Evolutionary conservation across 75 land plant species (phyloP), one percentile per base, ranked within the genome.

Genomic region (Cupressus sempervirens): DNA sequence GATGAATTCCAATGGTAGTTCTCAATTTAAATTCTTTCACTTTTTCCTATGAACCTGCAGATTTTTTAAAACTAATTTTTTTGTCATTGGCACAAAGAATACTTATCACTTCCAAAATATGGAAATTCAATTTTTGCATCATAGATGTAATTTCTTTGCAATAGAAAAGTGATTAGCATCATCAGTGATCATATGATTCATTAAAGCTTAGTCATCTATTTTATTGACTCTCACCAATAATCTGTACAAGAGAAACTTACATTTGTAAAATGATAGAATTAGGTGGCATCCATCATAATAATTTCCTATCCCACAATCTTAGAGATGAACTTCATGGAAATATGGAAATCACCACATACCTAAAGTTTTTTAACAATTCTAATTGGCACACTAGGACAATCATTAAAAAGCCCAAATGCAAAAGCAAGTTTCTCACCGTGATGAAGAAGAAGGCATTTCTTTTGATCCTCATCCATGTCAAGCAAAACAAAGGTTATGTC

Each of bases 331-430:
- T 52, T 82, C 62, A 62, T 46, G 53, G 86, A 85, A 54, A 43
- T 85, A 81, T 85, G 86, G 79, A 84, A 85, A 83, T 85, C 86
- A 40, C 56, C 83, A 85, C 86, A 85, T 52, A 85, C 81, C 12
- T 84, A 74, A 30, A 86, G 53, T 14, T 86, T 86, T 86, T 86
- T 86, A 46, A 82, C 53, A 45, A 85, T 80, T 46, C 85, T 38
- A 45, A 85, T 75, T 18, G 81, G 32, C 29, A 84, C 83, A 41
- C 86, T 84, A 36, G 86, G 84, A 34, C 84, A 34, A 26, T 56
- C 50, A 30, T 81, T 48, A 23, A 85, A 18, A 38, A 85, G 81
- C 15, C 86, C 86, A 75, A 85, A 85, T 1, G 86, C 86, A 35
- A 85, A 40, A 82, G 86, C 86, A 41, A 75, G 81, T 79, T 85